Base-by-base conservation (phyloP, 129 eudicot genomes). In the Saposhnikovia divaricata region DNA sequence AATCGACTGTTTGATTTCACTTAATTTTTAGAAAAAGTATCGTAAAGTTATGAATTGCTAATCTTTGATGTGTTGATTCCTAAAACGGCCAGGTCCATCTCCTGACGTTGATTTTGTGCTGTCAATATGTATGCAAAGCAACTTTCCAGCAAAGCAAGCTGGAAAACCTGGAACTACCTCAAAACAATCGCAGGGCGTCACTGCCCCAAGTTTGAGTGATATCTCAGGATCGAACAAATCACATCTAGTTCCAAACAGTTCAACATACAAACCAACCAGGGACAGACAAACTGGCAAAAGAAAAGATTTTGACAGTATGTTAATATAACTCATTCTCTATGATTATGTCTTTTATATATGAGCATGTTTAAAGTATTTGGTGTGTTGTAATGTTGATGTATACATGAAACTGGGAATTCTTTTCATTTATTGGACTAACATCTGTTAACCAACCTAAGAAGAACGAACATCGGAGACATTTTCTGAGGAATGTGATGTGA, bases 71-170 rank as follows among this genome's bases (percentile, higher is more conserved):
- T 11, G 46, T 74, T 65, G 3, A 6, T 28, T 83, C 85, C 39
- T 63, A n/a, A 74, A 46, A 45, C 59, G 85, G 73, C 46, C 82
- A 94, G 98, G 98, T 82, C 98, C 98, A 48, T 79, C 85, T 14
- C 98, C 98, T 8, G 97, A 92, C 84, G 96, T 87, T 79, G 97
- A 95, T 83, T 92, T 90, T 76, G 96, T 95, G 42, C 55, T 95
- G 83, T 92, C 97, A 55, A 86, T 95, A 82, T 90, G 92, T 77
- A 61, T 92, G 85, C 98, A 95, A 90, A 90, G 96, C 87, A 92
- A 83, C 63, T 78, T 90, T 79, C 86, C 90, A 11, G 77, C 84
- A 72, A 69, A 38, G 19, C 90, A 88, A 31, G 63, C 76, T 37
- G 86, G 87, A 55, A 93, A 89, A 70, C 78, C 83, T 6, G 78